These are phyloP conservation scores for Acanthamoeba rhysodes DNA, from an alignment of 208 protist genomes.

Conservation along the genomic window DNA sequence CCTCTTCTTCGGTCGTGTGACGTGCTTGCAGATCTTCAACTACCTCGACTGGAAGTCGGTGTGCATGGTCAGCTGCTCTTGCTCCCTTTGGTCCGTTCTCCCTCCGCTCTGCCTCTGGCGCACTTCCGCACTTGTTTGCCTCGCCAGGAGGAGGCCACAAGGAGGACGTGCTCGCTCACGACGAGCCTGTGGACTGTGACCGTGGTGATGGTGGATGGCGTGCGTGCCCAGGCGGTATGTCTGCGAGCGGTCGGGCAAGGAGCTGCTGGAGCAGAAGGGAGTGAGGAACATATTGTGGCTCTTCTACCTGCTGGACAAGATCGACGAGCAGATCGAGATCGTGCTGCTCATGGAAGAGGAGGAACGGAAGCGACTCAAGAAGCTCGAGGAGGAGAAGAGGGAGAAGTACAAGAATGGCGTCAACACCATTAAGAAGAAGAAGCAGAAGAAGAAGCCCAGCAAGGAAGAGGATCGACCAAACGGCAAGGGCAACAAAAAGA, in stretches of 20 bases:
- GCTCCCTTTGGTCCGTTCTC: background rate
- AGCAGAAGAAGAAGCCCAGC: background rate
- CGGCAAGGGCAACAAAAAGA: background rate
- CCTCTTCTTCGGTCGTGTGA: no score
- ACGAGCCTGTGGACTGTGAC: background rate
- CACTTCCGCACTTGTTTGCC: background rate
- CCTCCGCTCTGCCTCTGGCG: no score
- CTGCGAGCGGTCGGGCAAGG: constrained; percentile 10
- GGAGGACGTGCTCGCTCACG: background rate
- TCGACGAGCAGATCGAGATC: constrained; percentile 49
- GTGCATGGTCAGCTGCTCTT: constrained; percentile 53
- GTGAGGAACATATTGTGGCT: constrained; percentile 66
- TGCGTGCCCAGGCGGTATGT: constrained; percentile 1
- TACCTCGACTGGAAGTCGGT: constrained; percentile 44
- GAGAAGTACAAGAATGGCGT: constrained; percentile 15
- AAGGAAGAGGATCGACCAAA: background rate
- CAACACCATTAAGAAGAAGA: background rate
- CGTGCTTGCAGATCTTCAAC: constrained; percentile 1
- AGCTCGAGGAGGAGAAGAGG: constrained; percentile 14
- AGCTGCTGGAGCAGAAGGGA: constrained; percentile 39
- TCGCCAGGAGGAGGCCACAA: background rate
- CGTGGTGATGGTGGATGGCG: background rate
- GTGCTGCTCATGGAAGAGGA: constrained; percentile 53
- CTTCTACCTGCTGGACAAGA: constrained; percentile 44
- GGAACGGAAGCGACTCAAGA: constrained; percentile 14